Base-by-base conservation (phyloP, 1,139 yeast species). In the Kodamaea alishanica region DNA sequence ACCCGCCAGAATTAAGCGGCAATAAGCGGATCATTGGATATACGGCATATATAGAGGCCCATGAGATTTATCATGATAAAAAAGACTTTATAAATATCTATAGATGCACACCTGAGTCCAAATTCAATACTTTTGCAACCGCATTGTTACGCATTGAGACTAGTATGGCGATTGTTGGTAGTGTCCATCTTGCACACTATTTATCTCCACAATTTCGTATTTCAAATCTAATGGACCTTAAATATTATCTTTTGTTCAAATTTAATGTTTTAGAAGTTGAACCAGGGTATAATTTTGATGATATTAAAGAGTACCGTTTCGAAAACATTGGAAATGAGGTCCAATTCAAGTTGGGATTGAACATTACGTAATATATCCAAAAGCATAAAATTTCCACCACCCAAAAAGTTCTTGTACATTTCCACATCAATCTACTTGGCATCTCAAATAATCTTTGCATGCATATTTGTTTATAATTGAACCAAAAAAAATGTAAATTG, bases 141-240 rank as follows among this genome's bases (percentile, higher is more conserved):
- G 54, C 73, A 2, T 48, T 67, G 40, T 41, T 54, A 24, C 28
- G 28, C 11, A 23, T 29, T 9, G 27, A 35, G 12, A 37, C 48
- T 25, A 42, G 36, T 20, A 32, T 39, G 2, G 11, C 46, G 26
- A 41, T 63, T 2, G 55, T 55, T 42, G 70, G 67, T 6, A 47
- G 46, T 26, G 40, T 70, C 7, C 60, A 65, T 45, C 50, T 71
- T 28, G 71, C 76, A 1, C 48, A 50, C 23, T 54, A 51, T 39
- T 43, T 67, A 32, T 50, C 66, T 7, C 67, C 61, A 38, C 73
- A 67, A 41, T 70, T 70, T 48, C 70, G 64, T 48, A 55, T 69
- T 40, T 55, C 65, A 2, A 45, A 55, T 8, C 58, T 70, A 11
- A 58, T 70, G 65, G 67, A 65, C 44, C 52, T 71, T 36, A 61